Evolutionary conservation across 1,139 yeast species (phyloP), one percentile per base, ranked within the genome.

Genomic region (Geotrichum siamense): DNA sequence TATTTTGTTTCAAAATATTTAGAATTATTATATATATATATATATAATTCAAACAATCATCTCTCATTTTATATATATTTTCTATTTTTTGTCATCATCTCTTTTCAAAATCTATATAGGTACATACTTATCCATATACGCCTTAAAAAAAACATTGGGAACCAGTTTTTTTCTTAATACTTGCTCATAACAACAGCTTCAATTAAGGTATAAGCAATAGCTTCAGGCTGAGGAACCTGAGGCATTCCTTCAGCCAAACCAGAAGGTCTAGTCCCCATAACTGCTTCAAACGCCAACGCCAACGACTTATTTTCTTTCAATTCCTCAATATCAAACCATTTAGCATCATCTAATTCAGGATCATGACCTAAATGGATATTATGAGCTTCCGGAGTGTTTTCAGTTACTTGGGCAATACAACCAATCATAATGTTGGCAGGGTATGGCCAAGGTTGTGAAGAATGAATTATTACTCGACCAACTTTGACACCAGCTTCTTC

Each of bases 371-470:
- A 68, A 55, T 81, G 70, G 52, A 89, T 81, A 6, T 43, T 44
- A 41, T 57, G 59, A 27, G 57, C 45, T 12, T 53, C 61, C 0
- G 80, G 82, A 52, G 79, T 71, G 56, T 76, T 78, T 8, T 80
- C 83, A 1, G 80, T 82, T 30, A 72, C 70, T 44, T 64, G 65
- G 0, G 85, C 96, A 47, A 87, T 62, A 62, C 96, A 87, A 9
- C 97, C 97, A 55, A 91, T 74, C 97, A 89, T 89, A 56, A 91
- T 65, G 59, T 83, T 87, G 0, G 86, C 86, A 1, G 97, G 97
- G 64, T 79, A 89, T 20, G 97, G 98, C 96, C 96, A 87, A 5
- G 96, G 96, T 62, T 87, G 96, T 6, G 91, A 76, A 58, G 78
- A 70, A 25, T 80, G 67, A 41, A 87, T 71, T 41, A 69, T 63